Percentiles rank a stretch among this genome's conserved stretches.
Evolutionary conservation across 371 early-diverging fungal genomes (phyloP).

Genomic region (Apophysomyces variabilis): DNA sequence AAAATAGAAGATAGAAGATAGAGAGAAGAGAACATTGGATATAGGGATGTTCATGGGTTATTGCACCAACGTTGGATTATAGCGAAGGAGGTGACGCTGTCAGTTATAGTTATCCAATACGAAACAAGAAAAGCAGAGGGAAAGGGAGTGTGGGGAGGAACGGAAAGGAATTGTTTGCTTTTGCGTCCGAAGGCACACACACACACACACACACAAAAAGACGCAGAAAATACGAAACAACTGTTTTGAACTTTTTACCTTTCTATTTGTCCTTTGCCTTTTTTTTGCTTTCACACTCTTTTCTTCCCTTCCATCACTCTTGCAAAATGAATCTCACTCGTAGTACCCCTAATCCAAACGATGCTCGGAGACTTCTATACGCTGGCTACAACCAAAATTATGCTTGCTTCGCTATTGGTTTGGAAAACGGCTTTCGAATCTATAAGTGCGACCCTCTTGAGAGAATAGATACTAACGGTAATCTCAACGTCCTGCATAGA

Average conservation of each 20-base stretch:
- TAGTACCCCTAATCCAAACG: constrained; percentile 50
- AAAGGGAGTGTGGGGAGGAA: no score
- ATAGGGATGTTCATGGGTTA: no score
- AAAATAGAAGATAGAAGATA: neutral
- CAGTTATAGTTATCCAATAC: no score
- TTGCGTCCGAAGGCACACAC: no score
- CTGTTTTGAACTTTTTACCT: neutral
- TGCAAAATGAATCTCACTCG: constrained; percentile 62
- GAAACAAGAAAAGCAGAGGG: no score
- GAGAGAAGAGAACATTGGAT: neutral
- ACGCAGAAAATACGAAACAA: neutral
- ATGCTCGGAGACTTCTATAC: constrained; percentile 65
- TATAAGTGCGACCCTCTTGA: constrained; percentile 93
- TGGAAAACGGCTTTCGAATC: constrained; percentile 87
- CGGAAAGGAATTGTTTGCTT: no score
- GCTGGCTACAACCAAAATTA: constrained; percentile 84
- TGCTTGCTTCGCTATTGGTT: constrained; percentile 94
- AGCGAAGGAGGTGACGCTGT: no score
- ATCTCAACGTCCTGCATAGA: neutral
- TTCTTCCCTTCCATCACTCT: constrained; percentile 6
- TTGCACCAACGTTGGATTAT: no score
- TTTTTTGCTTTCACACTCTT: constrained; percentile 4
- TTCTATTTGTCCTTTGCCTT: neutral
- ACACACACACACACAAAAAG: neutral
- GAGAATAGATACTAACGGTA: constrained; percentile 82